phyloP scores from a whole-genome alignment of 192 early-diverging fungal species.

The Backusella westeae region DNA sequence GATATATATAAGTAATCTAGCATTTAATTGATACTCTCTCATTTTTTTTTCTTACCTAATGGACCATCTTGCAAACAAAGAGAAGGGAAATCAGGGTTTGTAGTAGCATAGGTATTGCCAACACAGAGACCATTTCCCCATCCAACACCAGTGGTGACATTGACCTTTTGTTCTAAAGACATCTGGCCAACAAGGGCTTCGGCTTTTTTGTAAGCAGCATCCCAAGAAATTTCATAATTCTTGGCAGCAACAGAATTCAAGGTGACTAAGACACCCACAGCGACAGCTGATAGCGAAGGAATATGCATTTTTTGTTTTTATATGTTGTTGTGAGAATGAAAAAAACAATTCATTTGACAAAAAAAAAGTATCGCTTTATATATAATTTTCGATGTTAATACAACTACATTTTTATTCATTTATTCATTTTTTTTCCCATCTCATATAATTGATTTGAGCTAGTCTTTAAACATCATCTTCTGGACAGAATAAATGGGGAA shows the following conservation, averaged over 20 bases:
- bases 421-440: neutral
- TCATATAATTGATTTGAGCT: neutral
- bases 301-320: neutral
- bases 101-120: slow-evolving; percentile 45
- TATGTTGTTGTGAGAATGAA: neutral
- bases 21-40: neutral
- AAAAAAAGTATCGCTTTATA: neutral
- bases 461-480: neutral
- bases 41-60: neutral
- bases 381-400: neutral
- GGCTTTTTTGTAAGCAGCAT: slow-evolving; percentile 22
- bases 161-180: slow-evolving; percentile 45
- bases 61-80: slow-evolving; percentile 33
- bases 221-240: slow-evolving; percentile 17
- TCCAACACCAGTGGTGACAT: slow-evolving; percentile 46
- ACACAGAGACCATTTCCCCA: slow-evolving; percentile 38
- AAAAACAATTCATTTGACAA: neutral
- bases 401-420: neutral
- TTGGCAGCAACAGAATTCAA: neutral
- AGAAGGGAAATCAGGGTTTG: slow-evolving; percentile 43
- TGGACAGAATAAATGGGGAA: neutral
- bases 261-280: neutral
- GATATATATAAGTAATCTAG: neutral
- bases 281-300: neutral
- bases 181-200: slow-evolving; percentile 34